phyloP scores from a whole-genome alignment of 176 grass and related monocot genomes.

The bread wheat (Triticum aestivum) region IWGSC_CS_RefSeq_v2.1 NC_057801.1:543390312-543390811 shows the following conservation, averaged over 20 bases:
- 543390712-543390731: conserved; percentile 89
- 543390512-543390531: conserved; percentile 94
- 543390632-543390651: conserved; percentile 67
- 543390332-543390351: conserved; percentile 97
- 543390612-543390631: conserved; percentile 91
- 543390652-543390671: conserved; percentile 96
- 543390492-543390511: conserved; percentile 98
- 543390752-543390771: conserved; percentile 77
- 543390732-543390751: conserved; percentile 86
- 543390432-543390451: conserved; percentile 56
- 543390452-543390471: conserved; percentile 90
- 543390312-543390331: conserved; percentile 88
- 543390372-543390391: conserved; percentile 96
- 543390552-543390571: conserved; percentile 98
- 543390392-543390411: conserved; percentile 95
- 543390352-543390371: conserved; percentile 99
- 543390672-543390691: conserved; percentile 39
- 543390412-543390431: conserved; percentile 93
- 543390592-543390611: conserved; percentile 81
- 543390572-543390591: conserved; percentile 96
- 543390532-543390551: conserved; percentile 94
- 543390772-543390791: conserved; percentile 83
- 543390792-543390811: conserved; percentile 94
- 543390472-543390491: conserved; percentile 99
- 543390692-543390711: conserved; percentile 81